Evolutionary conservation across 441 rosid species (phyloP).

Genomic region (Capsella rubella): DNA sequence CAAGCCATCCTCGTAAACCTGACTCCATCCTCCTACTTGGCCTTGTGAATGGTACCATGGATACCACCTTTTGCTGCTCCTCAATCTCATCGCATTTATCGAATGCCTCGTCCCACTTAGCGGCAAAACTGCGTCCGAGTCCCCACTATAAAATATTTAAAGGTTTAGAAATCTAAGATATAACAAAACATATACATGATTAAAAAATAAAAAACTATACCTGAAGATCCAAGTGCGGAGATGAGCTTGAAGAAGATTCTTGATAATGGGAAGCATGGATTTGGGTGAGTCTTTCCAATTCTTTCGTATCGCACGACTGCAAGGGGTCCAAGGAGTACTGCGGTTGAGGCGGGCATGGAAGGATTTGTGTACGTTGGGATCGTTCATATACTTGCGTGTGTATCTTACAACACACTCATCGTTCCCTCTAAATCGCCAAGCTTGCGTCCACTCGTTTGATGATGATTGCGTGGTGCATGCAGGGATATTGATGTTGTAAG

Average conservation of each 20-base stretch:
- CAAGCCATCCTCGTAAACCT: conserved; percentile 45
- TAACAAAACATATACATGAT: not conserved
- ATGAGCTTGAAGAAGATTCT: conserved; percentile 56
- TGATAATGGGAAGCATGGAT: conserved; percentile 65
- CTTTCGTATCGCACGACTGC: conserved; percentile 50
- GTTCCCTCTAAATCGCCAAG: conserved; percentile 74
- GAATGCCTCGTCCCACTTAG: conserved; percentile 89
- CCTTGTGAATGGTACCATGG: conserved; percentile 75
- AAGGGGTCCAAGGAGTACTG: conserved; percentile 45
- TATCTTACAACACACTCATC: conserved; percentile 67
- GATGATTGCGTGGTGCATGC: conserved; percentile 40
- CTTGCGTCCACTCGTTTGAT: conserved; percentile 46
- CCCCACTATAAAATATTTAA: conserved; percentile 60
- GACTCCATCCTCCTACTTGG: conserved; percentile 51
- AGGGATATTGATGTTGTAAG: conserved; percentile 43
- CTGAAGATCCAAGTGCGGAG: conserved; percentile 71
- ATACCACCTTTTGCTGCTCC: conserved; percentile 72
- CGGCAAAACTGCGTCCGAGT: conserved; percentile 85
- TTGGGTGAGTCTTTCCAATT: conserved; percentile 74
- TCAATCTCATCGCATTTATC: conserved; percentile 75
- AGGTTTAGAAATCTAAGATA: not conserved
- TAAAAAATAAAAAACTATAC: conserved; percentile 22
- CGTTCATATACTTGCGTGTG: conserved; percentile 64
- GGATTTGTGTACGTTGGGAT: conserved; percentile 52
- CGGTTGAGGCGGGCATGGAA: conserved; percentile 54